Evolutionary conservation across 2,329 filamentous ascomycete species (phyloP), one percentile per base, ranked within the genome.

Genomic region (Parastagonospora avenae): DNA sequence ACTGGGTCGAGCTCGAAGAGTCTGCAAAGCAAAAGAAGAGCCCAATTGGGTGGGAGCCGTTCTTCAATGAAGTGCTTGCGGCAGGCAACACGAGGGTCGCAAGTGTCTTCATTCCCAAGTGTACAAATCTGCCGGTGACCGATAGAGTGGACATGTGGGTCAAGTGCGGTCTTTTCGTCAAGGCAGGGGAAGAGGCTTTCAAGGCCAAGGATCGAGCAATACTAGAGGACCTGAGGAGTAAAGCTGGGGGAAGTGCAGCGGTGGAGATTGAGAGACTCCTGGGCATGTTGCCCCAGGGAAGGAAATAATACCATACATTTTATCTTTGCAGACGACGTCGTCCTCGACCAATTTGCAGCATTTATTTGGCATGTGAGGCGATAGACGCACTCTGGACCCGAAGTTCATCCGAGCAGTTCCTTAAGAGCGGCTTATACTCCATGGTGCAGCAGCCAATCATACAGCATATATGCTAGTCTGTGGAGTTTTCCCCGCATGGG

Each of bases 41-140:
- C 51, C 91, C 93, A 0, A 97, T 99, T 70, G 93, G 93, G 9
- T 99, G 94, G 94, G 91, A 96, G 86, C 91, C 93, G 0, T 99
- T 96, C 76, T 97, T 90, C 79, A 95, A 94, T 68, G 88, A 95
- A 64, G 86, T 90, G 27, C 79, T 97, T 1, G 87, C 89, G 40
- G 94, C 94, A 1, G 94, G 94, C 39, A 97, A 97, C 69, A 88
- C 91, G 4, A 89, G 92, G 54, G 81, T 96, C 12, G 94, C 94
- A 1, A 84, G 88, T 0, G 73, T 85, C 4, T 97, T 97, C 74
- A 86, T 97, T 44, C 86, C 91, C 2, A 97, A 97, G 74, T 97
- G 92, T 77, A 88, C 87, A 12, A 80, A 81, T 48, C 72, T 95
- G 40, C 82, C 86, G 38, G 79, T 83, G 1, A 82, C 84, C 2